phyloP scores from a whole-genome alignment of 2,329 filamentous ascomycete species.

The Colletotrichum euphorbiae region DNA sequence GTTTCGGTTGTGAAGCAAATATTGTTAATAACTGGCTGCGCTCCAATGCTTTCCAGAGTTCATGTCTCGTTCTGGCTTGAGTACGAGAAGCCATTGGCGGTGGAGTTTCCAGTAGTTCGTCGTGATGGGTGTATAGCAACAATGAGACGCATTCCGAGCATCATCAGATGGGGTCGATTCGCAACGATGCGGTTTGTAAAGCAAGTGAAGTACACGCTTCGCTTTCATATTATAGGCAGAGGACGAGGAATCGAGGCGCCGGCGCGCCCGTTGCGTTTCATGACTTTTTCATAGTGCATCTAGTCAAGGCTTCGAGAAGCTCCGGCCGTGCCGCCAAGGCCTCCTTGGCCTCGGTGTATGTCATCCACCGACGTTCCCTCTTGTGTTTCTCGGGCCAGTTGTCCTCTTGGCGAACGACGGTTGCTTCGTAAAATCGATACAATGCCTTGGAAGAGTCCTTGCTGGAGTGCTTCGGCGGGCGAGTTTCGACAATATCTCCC shows the following conservation, averaged over 20 bases:
- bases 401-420: constrained; percentile 84
- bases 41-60: not conserved
- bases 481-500: constrained; percentile 85
- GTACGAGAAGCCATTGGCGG: constrained; percentile 2
- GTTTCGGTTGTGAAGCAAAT: constrained; percentile 35
- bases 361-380: constrained; percentile 90
- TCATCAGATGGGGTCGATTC: not conserved
- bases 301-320: constrained; percentile 85
- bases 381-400: constrained; percentile 97
- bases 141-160: constrained; percentile 1
- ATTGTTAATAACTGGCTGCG: not conserved
- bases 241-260: constrained; percentile 7
- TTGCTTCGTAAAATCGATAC: constrained; percentile 88
- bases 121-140: constrained; percentile 10
- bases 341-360: constrained; percentile 82
- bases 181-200: not conserved
- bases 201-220: constrained; percentile 4
- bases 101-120: not conserved
- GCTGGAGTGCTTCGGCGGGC: constrained; percentile 78
- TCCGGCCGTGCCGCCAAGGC: constrained; percentile 84
- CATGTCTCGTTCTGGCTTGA: not conserved
- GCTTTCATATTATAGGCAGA: constrained; percentile 8
- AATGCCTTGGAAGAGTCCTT: constrained; percentile 71
- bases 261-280: constrained; percentile 31
- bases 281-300: constrained; percentile 72